Base-by-base conservation (phyloP, 306 rosid species). In the Cicer arietinum region DNA sequence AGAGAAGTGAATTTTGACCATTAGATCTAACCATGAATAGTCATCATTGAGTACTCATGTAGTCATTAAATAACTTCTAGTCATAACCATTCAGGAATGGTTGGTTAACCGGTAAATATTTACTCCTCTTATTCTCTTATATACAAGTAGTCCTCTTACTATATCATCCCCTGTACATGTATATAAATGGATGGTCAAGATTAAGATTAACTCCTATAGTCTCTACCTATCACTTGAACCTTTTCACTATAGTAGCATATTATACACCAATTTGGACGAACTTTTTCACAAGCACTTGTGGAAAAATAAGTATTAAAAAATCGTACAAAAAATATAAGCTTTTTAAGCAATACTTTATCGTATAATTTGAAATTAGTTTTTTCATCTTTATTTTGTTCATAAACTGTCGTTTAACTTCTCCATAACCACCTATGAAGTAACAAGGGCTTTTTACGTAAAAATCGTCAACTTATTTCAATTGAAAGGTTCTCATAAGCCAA, bases 21-120 rank as follows among this genome's bases (percentile, higher is more conserved):
- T 40, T 39, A 14, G 48, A 62, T 40, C 30, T 62, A 62, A 62
- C 13, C 48, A 62, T 62, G 68, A 39, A 62, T 40, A 47, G 30
- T 40, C 46, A 40, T 6, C 7, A 57, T 57, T 10, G 39, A 57
- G 39, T 22, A 22, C 14, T 10, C 41, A 11, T 22, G 41, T 22
- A 20, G 25, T 58, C 39, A 25, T 11, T 25, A 58, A 58, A 58
- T 22, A 5, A 25, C 40, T 58, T 8, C 10, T 11, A 10, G n/a
- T 25, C 41, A 22, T 58, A 22, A 58, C 12, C 46, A 62, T 14
- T 62, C 66, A n/a, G 39, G 68, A 3, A 40, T 40, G 41, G 14
- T n/a, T 62, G 25, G 47, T 35, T 39, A 61, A 7, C 39, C 18
- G 41, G 56, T 20, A 52, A 45, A 11, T 13, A 67, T 22, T 22